phyloP scores from a whole-genome alignment of 306 rosid genomes.

The Prunus kanzakura region DNA sequence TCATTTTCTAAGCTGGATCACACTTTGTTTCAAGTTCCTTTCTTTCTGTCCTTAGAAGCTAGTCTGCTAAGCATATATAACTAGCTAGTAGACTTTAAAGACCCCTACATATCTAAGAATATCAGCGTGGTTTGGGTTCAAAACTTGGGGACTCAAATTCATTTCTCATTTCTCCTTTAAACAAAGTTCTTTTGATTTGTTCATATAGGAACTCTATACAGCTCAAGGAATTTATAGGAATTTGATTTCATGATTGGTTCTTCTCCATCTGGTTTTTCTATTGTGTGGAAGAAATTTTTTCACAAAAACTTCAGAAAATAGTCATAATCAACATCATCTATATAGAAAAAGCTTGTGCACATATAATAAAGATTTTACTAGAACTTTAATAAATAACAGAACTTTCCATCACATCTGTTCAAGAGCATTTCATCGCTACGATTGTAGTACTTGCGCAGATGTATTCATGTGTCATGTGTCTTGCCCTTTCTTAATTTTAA shows the following conservation, averaged over 20 bases:
- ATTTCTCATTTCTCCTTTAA: background rate
- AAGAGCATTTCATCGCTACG: background rate
- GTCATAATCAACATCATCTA: background rate
- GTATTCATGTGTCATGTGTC: background rate
- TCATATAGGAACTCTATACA: background rate
- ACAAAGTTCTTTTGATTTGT: background rate
- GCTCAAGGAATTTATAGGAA: background rate
- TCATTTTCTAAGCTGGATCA: background rate
- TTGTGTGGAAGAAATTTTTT: too few relatives aligned
- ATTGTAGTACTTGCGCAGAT: background rate
- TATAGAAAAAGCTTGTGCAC: background rate
- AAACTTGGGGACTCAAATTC: background rate
- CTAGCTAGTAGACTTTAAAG: too few relatives aligned
- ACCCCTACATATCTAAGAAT: too few relatives aligned
- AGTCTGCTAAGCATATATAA: too few relatives aligned
- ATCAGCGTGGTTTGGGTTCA: background rate
- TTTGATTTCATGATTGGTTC: too few relatives aligned
- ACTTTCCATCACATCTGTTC: background rate
- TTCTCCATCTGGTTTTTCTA: too few relatives aligned
- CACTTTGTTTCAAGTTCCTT: background rate
- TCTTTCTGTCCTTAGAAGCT: background rate
- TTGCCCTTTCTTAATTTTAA: slow-evolving; percentile 11
- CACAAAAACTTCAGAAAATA: too few relatives aligned
- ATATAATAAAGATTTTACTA: too few relatives aligned
- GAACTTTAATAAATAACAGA: background rate